A percentile compares a stretch with the other conserved stretches of the same genome.
Evolutionary conservation across 2,329 filamentous ascomycete genomes (phyloP).

Genomic region (Pseudogymnoascus sp.): DNA sequence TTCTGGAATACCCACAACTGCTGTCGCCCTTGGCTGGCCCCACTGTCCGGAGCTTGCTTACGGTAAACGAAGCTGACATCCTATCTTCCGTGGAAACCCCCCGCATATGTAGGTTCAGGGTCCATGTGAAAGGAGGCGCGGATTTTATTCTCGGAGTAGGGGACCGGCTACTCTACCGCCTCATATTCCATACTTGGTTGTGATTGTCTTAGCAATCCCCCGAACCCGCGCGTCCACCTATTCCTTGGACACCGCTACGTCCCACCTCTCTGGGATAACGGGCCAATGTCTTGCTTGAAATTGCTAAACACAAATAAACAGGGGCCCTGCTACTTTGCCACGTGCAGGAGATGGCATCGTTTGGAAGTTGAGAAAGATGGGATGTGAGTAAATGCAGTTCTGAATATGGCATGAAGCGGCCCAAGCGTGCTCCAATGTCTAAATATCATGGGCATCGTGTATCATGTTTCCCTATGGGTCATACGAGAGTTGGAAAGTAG

Average conservation of each 20-base stretch:
- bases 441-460: background rate
- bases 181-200: background rate
- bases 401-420: background rate
- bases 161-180: background rate
- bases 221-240: background rate
- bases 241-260: background rate
- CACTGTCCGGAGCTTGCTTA: background rate
- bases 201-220: background rate
- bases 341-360: background rate
- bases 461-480: background rate
- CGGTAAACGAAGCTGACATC: background rate
- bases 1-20: background rate
- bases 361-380: background rate
- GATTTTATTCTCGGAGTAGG: background rate
- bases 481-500: conserved; percentile 1
- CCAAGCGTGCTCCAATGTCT: background rate
- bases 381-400: background rate
- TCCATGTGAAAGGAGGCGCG: background rate
- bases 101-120: background rate
- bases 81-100: background rate
- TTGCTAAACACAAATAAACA: background rate
- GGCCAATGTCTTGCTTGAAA: background rate
- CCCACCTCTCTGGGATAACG: background rate
- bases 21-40: background rate
- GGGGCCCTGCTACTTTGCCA: background rate